Percentiles rank a stretch among this genome's conserved stretches.
Evolutionary conservation across 768 basidiomycete genomes (phyloP).

Genomic region (Phanerochaete carnosa): DNA sequence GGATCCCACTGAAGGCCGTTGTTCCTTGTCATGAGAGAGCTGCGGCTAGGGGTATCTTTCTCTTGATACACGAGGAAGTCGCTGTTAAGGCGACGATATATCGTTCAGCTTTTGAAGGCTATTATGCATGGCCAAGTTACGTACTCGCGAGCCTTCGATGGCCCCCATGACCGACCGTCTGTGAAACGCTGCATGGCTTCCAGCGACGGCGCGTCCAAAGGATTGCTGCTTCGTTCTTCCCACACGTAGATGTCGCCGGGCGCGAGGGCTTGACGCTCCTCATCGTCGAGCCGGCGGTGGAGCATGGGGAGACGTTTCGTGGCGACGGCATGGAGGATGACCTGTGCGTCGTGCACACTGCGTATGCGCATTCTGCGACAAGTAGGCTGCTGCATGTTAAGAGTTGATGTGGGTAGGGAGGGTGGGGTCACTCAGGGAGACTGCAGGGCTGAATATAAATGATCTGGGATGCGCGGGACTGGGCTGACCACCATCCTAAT

Average conservation of each 20-base stretch:
- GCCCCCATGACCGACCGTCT: slow-evolving; percentile 35
- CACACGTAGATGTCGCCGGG: slow-evolving; percentile 37
- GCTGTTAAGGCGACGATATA: slow-evolving; percentile 16
- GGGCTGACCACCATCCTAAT: slow-evolving; percentile 6
- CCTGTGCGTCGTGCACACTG: slow-evolving; percentile 33
- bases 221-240: slow-evolving; percentile 33
- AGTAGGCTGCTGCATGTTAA: slow-evolving; percentile 33
- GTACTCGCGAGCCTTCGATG: slow-evolving; percentile 32
- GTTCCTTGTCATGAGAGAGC: slow-evolving; percentile 21
- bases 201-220: slow-evolving; percentile 26
- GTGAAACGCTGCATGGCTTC: slow-evolving; percentile 34
- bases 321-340: slow-evolving; percentile 37
- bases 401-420: slow-evolving; percentile 11
- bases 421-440: not conserved
- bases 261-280: slow-evolving; percentile 32
- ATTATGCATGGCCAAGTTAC: not conserved
- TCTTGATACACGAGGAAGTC: slow-evolving; percentile 40
- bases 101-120: not conserved
- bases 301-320: slow-evolving; percentile 33
- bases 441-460: not conserved
- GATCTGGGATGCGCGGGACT: not conserved
- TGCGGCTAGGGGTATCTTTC: slow-evolving; percentile 28
- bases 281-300: slow-evolving; percentile 35
- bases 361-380: slow-evolving; percentile 33
- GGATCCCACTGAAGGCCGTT: slow-evolving; percentile 21